Percentiles rank a stretch among this genome's conserved stretches.
phyloP scores from a whole-genome alignment of 2,329 filamentous ascomycete species.

The Cercospora nicotianae region DNA sequence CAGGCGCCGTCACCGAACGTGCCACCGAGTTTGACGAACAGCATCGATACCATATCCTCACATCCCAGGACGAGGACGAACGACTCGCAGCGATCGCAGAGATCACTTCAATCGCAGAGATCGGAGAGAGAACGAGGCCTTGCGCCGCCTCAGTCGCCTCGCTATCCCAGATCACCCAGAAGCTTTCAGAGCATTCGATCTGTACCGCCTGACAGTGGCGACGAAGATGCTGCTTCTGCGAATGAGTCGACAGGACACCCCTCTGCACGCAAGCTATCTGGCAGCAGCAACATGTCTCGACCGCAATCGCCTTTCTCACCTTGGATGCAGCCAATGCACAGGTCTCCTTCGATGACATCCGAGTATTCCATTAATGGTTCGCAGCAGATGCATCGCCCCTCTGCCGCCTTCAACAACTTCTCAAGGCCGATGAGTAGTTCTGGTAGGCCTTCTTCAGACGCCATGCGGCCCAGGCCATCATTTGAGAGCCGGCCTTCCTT shows the following conservation, averaged over 20 bases:
- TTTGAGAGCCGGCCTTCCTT: slow-evolving; percentile 38
- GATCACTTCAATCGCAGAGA: slow-evolving; percentile 25
- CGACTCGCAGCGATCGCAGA: slow-evolving; percentile 36
- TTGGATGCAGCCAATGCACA: slow-evolving; percentile 60
- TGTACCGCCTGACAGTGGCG: slow-evolving; percentile 54
- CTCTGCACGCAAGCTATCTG: slow-evolving; percentile 77
- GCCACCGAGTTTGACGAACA: slow-evolving; percentile 39
- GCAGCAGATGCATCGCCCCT: slow-evolving; percentile 23
- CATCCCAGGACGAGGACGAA: slow-evolving; percentile 45
- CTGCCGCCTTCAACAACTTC: slow-evolving; percentile 65
- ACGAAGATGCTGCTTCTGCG: slow-evolving; percentile 62
- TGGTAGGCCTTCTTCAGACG: slow-evolving; percentile 42
- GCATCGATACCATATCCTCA: slow-evolving; percentile 40
- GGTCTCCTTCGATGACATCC: slow-evolving; percentile 83
- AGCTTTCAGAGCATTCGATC: slow-evolving; percentile 49
- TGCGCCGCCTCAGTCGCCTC: slow-evolving; percentile 39
- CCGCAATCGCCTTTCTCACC: slow-evolving; percentile 66
- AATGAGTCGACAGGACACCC: slow-evolving; percentile 57
- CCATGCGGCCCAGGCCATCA: slow-evolving; percentile 37
- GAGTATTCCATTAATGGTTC: slow-evolving; percentile 67
- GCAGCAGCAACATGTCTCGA: slow-evolving; percentile 63
- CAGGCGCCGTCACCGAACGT: slow-evolving; percentile 47
- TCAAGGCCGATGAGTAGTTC: slow-evolving; percentile 82
- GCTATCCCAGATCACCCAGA: slow-evolving; percentile 45
- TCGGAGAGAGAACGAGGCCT: slow-evolving; percentile 32